Conservation (phyloP, 352 stramenopile species). For the Phytopythium litorale region DNA sequence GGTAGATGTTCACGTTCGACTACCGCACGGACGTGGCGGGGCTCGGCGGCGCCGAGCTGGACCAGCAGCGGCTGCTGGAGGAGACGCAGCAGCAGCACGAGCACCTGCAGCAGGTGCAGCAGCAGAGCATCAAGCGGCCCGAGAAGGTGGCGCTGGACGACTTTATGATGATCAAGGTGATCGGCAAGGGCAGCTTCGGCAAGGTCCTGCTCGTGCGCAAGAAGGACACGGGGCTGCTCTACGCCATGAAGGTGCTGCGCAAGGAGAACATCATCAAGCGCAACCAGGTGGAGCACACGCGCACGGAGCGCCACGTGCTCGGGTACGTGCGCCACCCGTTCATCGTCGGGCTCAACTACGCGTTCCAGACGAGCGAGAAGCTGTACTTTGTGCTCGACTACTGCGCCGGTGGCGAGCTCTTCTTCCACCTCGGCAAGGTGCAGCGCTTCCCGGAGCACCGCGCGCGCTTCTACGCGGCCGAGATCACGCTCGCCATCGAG, state of each 20-base stretch:
- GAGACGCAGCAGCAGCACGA: slow-evolving; percentile 42
- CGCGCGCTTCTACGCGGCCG: slow-evolving; percentile 96
- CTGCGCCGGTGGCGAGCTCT: slow-evolving; percentile 95
- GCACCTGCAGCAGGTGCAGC: slow-evolving; percentile 20
- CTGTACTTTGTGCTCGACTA: slow-evolving; percentile 99
- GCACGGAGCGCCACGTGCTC: slow-evolving; percentile 96
- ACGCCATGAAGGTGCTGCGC: slow-evolving; percentile 98
- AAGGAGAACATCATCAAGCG: slow-evolving; percentile 99
- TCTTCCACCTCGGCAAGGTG: slow-evolving; percentile 91
- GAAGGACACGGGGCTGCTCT: slow-evolving; percentile 90
- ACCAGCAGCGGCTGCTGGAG: slow-evolving; percentile 46
- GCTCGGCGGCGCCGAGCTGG: slow-evolving; percentile 13
- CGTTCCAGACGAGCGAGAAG: slow-evolving; percentile 96
- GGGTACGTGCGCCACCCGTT: slow-evolving; percentile 97
- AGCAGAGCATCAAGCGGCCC: slow-evolving; percentile 35
- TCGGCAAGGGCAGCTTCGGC: slow-evolving; percentile 95
- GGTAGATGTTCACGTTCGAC: slow-evolving; percentile 39
- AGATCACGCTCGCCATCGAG: slow-evolving; percentile 97
- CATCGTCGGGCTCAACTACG: slow-evolving; percentile 94
- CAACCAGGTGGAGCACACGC: slow-evolving; percentile 99
- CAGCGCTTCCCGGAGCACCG: slow-evolving; percentile 93
- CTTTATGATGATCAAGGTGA: slow-evolving; percentile 97
- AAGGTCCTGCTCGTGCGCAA: slow-evolving; percentile 97
- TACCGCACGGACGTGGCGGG: slow-evolving; percentile 59
- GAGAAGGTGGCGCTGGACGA: slow-evolving; percentile 87